Evolutionary conservation across 176 grass and related monocot species (phyloP), one percentile per base, ranked within the genome.

Genomic region (Leersia perrieri): DNA sequence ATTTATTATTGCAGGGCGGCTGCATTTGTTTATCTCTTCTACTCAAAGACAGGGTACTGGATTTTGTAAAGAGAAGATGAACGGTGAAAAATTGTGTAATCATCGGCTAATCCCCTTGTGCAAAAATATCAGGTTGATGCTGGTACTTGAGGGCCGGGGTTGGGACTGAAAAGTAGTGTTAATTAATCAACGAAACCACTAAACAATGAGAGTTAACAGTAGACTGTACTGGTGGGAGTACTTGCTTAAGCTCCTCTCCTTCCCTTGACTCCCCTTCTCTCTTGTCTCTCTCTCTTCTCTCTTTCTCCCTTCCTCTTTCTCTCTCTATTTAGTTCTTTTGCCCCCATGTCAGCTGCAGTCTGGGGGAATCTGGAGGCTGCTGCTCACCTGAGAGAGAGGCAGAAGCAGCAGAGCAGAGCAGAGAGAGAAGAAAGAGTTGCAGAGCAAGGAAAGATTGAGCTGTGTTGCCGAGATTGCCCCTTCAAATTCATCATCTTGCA

Each of bases 351-450:
- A 80, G 76, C 76, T 60, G 76, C 76, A 33, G 84, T 60, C 61
- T 35, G 70, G 62, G 69, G 77, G 84, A 86, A 80, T 86, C 84
- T 75, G 77, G 77, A 75, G 84, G 70, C 77, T 80, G 84, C 77
- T 80, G 69, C 69, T 74, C 77, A 74, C 84, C 84, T 86, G 84
- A 86, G 69, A 79, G 76, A 34, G 76, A 74, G 76, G 84, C 84
- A 86, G 73, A 23, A 68, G 58, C 75, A 18, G 40, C 68, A 53
- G 83, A 57, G 51, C 51, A 57, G 51, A 57, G 51, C 51, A 9
- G 51, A 51, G 5, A 51, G 49, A 16, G n/a, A n/a, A n/a, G 35
- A 38, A 3, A 23, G 53, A 41, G 68, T 41, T 53, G 83, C 75
- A 80, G 66, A 71, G 66, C 22, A 20, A 14, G 20, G 11, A 3